phyloP scores from a whole-genome alignment of 805 yeast genomes.

The Candida tallmaniae region DNA sequence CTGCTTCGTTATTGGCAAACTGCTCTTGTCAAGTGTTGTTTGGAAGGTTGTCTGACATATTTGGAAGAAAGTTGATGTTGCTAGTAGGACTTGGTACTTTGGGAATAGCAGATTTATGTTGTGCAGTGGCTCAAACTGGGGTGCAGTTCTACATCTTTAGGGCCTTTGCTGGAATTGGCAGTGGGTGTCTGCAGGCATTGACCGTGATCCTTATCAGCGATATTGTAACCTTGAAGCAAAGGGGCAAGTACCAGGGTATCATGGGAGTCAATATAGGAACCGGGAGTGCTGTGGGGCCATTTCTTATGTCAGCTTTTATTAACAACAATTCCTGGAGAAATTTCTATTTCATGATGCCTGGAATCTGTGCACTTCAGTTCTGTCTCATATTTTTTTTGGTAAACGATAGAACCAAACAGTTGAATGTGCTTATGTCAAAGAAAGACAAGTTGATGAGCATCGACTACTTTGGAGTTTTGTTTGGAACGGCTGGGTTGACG shows the following conservation, averaged over 20 bases:
- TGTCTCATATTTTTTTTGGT: constrained; percentile 28
- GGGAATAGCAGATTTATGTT: constrained; percentile 39
- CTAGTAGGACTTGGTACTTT: constrained; percentile 43
- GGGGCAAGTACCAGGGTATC: constrained; percentile 50
- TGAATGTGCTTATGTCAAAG: constrained; percentile 19
- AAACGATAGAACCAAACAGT: constrained; percentile 20
- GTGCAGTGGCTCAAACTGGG: constrained; percentile 41
- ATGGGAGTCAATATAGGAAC: constrained; percentile 45
- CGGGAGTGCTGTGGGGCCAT: constrained; percentile 52
- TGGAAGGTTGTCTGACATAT: constrained; percentile 65
- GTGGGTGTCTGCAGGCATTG: constrained; percentile 52
- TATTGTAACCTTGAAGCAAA: constrained; percentile 47
- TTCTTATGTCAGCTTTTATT: constrained; percentile 48
- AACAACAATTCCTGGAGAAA: constrained; percentile 45
- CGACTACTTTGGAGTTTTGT: constrained; percentile 50
- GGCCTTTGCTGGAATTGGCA: constrained; percentile 57
- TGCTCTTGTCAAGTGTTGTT: constrained; percentile 72
- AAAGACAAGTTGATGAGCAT: constrained; percentile 39
- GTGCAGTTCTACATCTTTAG: constrained; percentile 44
- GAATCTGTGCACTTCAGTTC: constrained; percentile 31
- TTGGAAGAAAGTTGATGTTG: constrained; percentile 48
- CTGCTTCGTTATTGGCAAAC: constrained; percentile 62
- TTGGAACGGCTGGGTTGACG: constrained; percentile 45
- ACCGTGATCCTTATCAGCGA: constrained; percentile 52
- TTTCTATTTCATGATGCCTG: constrained; percentile 45